Evolutionary conservation across 495 filamentous ascomycete species (phyloP), one percentile per base, ranked within the genome.

Genomic region (Durotheca rogersii): DNA sequence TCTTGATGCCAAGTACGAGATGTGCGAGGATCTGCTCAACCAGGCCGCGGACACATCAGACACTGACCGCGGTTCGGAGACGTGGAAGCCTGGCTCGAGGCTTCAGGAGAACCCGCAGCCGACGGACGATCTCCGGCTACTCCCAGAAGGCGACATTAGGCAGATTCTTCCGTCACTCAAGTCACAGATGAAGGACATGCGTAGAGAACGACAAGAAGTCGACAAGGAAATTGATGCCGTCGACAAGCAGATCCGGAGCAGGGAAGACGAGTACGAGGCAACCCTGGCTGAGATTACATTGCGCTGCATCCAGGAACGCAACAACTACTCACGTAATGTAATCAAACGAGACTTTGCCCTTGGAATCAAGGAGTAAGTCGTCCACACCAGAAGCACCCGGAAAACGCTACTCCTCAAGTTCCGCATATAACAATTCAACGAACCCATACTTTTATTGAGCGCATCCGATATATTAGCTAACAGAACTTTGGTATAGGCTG

Each of bases 271-370:
- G 40, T 60, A 37, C 10, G 41, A 64, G 10, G 25, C 18, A 0
- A 31, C 58, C n/a, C 42, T 49, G n/a, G 52, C 47, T 9, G 38
- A 61, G 35, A 27, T 78, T 34, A 77, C 71, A 19, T 70, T 69
- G 1, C 50, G 67, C 7, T 85, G 81, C 57, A 84, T 86, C 35
- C 62, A 73, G 17, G 77, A 74, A 19, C 67, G 83, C 14, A 87
- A 86, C 41, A 43, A 72, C 2, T 84, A 82, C 48, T 81, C 81
- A 0, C 74, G 73, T 49, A 50, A 50, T 7, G 78, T 76, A 1
- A 83, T 86, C 44, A 77, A 80, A 60, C 67, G 74, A 25, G 81
- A 86, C 38, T 87, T 82, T 44, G 80, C 80, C 7, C 70, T 69
- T 41, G 80, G 81, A 2, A 76, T 86, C 41, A 75, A 71, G 47